phyloP scores from a whole-genome alignment of 1,284 basidiomycete species.

The Leucocoprinus gongylophorus region DNA sequence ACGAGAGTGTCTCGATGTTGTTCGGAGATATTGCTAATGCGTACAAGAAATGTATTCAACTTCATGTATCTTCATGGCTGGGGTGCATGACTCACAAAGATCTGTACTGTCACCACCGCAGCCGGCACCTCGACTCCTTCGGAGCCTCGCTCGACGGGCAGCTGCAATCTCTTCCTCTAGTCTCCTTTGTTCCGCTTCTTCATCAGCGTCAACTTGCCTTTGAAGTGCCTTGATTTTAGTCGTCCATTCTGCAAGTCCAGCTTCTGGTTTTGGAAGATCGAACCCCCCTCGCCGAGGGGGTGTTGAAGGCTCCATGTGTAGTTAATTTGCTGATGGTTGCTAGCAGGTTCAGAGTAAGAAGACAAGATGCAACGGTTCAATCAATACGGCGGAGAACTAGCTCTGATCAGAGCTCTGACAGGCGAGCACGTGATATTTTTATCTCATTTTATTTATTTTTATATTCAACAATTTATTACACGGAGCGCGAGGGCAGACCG shows the following conservation, averaged over 20 bases:
- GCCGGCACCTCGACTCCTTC: constrained; percentile 47
- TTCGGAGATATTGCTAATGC: constrained; percentile 6
- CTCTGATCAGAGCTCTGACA: too few species aligned
- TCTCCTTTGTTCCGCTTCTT: constrained; percentile 63
- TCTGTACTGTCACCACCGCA: constrained; percentile 36
- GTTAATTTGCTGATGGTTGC: not conserved
- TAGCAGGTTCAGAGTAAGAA: not conserved
- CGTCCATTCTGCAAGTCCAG: constrained; percentile 71
- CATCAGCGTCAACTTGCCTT: constrained; percentile 70
- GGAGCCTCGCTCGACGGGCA: constrained; percentile 57
- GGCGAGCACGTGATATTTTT: too few species aligned
- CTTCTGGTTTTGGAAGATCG: constrained; percentile 42
- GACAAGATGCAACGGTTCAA: too few species aligned
- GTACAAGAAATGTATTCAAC: not conserved
- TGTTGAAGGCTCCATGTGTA: constrained; percentile 9
- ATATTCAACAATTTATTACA: too few species aligned
- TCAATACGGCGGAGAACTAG: too few species aligned
- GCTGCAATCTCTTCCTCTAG: constrained; percentile 72
- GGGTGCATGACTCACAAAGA: constrained; percentile 33
- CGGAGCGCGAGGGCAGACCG: too few species aligned
- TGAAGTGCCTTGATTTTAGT: constrained; percentile 71
- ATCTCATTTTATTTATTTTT: too few species aligned
- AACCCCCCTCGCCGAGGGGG: constrained; percentile 21
- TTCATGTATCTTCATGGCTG: constrained; percentile 2
- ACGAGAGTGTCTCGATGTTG: constrained; percentile 7